phyloP scores from a whole-genome alignment of 179 eudicot species.

The Beta macrorhiza region DNA sequence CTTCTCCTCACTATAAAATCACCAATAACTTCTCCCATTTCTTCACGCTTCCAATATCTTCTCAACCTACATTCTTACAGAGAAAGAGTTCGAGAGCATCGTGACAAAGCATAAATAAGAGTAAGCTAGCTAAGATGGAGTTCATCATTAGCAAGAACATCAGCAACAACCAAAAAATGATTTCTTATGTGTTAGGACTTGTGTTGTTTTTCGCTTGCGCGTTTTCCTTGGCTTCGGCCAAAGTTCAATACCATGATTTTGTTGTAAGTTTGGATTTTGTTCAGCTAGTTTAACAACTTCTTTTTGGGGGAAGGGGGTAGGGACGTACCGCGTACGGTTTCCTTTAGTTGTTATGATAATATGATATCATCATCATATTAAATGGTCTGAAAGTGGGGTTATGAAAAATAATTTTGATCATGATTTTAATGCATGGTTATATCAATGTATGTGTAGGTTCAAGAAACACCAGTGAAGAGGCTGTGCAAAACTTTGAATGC shows the following conservation, averaged over 20 bases:
- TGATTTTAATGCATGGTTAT: not conserved
- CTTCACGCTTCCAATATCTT: conserved; percentile 33
- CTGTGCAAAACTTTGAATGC: conserved; percentile 63
- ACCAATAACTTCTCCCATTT: conserved; percentile 24
- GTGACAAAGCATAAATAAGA: too few species aligned
- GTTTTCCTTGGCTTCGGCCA: conserved; percentile 34
- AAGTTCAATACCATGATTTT: conserved; percentile 50
- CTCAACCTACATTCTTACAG: conserved; percentile 16
- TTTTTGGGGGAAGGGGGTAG: too few species aligned
- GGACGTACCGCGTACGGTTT: too few species aligned
- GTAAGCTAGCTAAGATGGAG: not conserved
- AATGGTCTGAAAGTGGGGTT: too few species aligned
- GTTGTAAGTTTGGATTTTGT: conserved; percentile 38
- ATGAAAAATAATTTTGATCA: too few species aligned
- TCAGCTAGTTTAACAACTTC: too few species aligned
- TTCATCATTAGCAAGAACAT: not conserved
- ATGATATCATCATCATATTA: too few species aligned
- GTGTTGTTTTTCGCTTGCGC: conserved; percentile 36
- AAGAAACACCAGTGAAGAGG: conserved; percentile 81
- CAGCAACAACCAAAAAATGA: conserved; percentile 9
- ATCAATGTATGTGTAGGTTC: conserved; percentile 47
- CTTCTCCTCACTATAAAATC: conserved; percentile 33
- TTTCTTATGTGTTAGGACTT: conserved; percentile 32
- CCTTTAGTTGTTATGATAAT: too few species aligned
- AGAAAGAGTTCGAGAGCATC: not conserved